Evolutionary conservation across 2,329 filamentous ascomycete species (phyloP), one percentile per base, ranked within the genome.

Genomic region (Mycogone perniciosa): DNA sequence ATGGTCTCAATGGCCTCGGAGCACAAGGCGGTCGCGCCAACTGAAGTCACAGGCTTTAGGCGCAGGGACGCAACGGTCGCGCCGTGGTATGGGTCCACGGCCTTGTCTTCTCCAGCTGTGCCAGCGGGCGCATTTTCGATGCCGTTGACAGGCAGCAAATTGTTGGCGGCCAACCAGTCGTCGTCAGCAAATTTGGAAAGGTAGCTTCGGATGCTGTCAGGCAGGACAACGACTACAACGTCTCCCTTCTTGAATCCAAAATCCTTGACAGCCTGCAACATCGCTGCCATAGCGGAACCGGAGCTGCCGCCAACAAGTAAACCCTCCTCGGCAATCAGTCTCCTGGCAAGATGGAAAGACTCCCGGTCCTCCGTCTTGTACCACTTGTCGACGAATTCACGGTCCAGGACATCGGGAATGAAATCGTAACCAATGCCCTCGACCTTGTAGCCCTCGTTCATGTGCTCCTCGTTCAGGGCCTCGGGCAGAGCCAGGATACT

Each of bases 401-500:
- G 89, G 58, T 93, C 84, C 50, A 99, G 76, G 5, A 99, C 95
- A 27, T 97, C 89, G 6, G 95, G 93, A 53, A 99, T 87, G 68
- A 99, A 99, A 68, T 99, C 93, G 68, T 99, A 99, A 20, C 93
- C 93, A 62, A 99, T 99, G 40, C 93, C 93, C 73, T 99, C 93
- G 1, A 99, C 93, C 74, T 99, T 97, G 76, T 99, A 99, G 1
- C 85, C 76, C 68, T 89, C 84, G 64, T 96, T 92, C 54, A 81
- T 79, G 64, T 85, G 81, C 57, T 88, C 85, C 44, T 88, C 76
- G 68, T 99, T 99, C 59, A 99, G 74, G 5, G 69, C 62, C 58
- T 86, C 82, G 2, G 93, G 93, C 31, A 95, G 64, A 7, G 93
- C 93, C 44, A 99, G 77, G 59, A 97, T 90, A 52, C 89, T 96